Evolutionary conservation across 2,329 filamentous ascomycete genomes (phyloP), one percentile per base, ranked within the genome.

Genomic region (Botryosphaeria dothidea): DNA sequence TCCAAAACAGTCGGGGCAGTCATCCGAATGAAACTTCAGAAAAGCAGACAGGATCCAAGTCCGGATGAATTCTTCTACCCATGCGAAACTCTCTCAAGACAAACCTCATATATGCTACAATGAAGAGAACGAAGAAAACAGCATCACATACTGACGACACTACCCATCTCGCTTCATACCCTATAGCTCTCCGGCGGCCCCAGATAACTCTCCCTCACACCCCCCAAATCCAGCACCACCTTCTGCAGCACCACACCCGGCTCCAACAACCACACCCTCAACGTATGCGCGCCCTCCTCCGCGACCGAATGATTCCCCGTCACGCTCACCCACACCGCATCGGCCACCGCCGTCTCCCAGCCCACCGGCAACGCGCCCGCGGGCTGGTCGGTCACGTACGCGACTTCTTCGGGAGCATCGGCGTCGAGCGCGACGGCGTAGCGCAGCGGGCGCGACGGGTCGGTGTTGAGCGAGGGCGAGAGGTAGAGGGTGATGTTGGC

Each of bases 141-240:
- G n/a, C n/a, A n/a, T n/a, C n/a, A n/a, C n/a, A n/a, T n/a, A n/a
- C n/a, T n/a, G n/a, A n/a, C n/a, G n/a, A n/a, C n/a, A n/a, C n/a
- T n/a, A n/a, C n/a, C n/a, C n/a, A n/a, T n/a, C n/a, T n/a, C n/a
- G n/a, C n/a, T n/a, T n/a, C n/a, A n/a, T n/a, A 61, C 62, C 34
- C 56, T 21, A 25, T 27, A 49, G 31, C 83, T 86, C 79, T 86
- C 84, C 0, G 84, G 85, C 3, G 85, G 85, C 0, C 85, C 85
- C 2, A 88, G 74, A 68, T 86, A 87, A 56, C 82, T 85, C 17
- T 79, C 73, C 62, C 84, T 74, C 1, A 86, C 80, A 5, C 85
- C 85, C 1, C 85, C 86, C 25, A 87, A 69, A 68, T 88, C 79
- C 7, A 88, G 68, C 1, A 88, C 78, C 41, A 87, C 74, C 78